Conservation (phyloP, 2,329 filamentous ascomycete genomes). For the Talaromyces sp. region DNA sequence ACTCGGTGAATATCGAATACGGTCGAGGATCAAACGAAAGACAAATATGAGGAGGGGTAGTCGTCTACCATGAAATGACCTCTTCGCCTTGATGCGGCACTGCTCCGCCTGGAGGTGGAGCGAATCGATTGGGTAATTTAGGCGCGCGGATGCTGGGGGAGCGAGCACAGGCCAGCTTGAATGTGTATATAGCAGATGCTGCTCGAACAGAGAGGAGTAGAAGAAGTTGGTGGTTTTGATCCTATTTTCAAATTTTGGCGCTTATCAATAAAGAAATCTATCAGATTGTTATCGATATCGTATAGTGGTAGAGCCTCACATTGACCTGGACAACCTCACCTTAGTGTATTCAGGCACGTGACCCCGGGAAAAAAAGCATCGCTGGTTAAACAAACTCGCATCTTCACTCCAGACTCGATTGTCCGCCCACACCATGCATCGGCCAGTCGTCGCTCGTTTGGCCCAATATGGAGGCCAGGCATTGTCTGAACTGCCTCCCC, state of each 20-base stretch:
- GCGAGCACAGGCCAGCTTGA: slow-evolving; percentile 9
- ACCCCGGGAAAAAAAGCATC: slow-evolving; percentile 7
- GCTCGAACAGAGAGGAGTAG: background rate
- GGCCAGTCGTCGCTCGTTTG: slow-evolving; percentile 37
- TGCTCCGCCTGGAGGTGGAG: slow-evolving; percentile 35
- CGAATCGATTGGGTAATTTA: slow-evolving; percentile 28
- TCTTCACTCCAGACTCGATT: background rate
- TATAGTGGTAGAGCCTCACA: background rate
- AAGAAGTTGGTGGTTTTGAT: background rate
- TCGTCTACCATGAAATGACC: slow-evolving; percentile 21
- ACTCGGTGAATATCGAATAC: slow-evolving; percentile 14
- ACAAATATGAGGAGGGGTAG: slow-evolving; percentile 20
- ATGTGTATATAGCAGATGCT: slow-evolving; percentile 1
- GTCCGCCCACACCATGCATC: slow-evolving; percentile 39
- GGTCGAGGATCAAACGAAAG: slow-evolving; percentile 7
- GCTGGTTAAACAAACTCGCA: background rate
- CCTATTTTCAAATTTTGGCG: background rate
- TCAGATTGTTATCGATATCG: too few relatives aligned
- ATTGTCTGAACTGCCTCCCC: slow-evolving; percentile 44
- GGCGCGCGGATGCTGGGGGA: slow-evolving; percentile 22
- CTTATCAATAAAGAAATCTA: too few relatives aligned
- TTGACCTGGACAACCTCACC: background rate
- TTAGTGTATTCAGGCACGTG: background rate
- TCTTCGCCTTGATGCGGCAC: slow-evolving; percentile 27
- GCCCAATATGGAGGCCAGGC: slow-evolving; percentile 37